Conservation (phyloP, 2,329 filamentous ascomycete species). For the Drechslera avenae region DNA sequence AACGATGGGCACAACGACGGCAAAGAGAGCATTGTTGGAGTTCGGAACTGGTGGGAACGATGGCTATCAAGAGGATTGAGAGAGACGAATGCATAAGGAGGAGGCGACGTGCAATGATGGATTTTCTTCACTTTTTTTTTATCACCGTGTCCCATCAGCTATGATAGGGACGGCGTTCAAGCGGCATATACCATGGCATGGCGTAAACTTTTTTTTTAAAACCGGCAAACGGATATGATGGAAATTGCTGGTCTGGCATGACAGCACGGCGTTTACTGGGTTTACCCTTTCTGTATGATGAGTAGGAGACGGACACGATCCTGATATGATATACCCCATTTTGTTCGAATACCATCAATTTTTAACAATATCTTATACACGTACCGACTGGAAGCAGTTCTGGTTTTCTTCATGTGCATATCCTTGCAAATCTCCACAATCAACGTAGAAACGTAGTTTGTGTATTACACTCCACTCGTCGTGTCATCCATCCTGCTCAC, state of each 20-base stretch:
- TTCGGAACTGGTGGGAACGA: constrained; percentile 65
- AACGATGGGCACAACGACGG: constrained; percentile 66
- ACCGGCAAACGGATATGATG: constrained; percentile 1
- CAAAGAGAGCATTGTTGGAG: constrained; percentile 62
- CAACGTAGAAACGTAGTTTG: not conserved
- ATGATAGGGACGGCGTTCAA: constrained; percentile 21
- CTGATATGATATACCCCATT: constrained; percentile 31
- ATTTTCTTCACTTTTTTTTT: constrained; percentile 6
- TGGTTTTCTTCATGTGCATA: no score
- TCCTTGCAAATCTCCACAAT: no score
- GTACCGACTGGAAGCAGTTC: no score
- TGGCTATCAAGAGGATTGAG: constrained; percentile 56
- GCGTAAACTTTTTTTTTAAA: constrained; percentile 1
- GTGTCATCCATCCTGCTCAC: no score
- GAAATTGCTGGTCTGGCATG: constrained; percentile 19
- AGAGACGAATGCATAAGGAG: constrained; percentile 9
- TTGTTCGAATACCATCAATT: constrained; percentile 8
- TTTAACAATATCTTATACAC: not conserved
- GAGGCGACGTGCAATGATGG: not conserved
- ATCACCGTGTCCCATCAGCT: constrained; percentile 2
- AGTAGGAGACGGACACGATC: constrained; percentile 4
- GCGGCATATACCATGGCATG: constrained; percentile 32
- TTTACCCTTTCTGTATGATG: not conserved
- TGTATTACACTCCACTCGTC: no score
- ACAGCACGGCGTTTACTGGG: constrained; percentile 29